Evolutionary conservation across 768 basidiomycete genomes (phyloP).

Genomic region (Chlorophyllum brunneum): DNA sequence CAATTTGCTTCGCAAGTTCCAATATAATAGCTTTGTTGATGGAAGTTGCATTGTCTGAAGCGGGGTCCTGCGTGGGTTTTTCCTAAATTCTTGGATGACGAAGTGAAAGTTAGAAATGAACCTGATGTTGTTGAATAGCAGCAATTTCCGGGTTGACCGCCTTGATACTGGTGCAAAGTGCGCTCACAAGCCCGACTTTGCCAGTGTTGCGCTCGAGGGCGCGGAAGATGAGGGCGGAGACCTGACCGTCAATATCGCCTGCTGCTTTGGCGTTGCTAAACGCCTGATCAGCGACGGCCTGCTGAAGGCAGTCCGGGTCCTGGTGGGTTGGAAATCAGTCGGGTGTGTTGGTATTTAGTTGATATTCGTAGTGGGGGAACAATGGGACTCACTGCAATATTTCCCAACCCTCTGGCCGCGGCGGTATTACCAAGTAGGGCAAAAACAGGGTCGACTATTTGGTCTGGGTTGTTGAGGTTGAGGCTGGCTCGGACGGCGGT

Average conservation of each 20-base stretch:
- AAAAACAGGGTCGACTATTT: conserved; percentile 60
- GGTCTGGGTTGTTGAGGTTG: conserved; percentile 52
- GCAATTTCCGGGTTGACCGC: conserved; percentile 65
- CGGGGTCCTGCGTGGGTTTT: conserved; percentile 46
- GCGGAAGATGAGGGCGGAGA: conserved; percentile 57
- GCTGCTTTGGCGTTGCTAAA: conserved; percentile 71
- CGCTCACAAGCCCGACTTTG: conserved; percentile 41
- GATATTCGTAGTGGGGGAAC: not conserved
- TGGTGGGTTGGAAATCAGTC: conserved; percentile 18
- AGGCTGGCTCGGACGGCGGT: conserved; percentile 46
- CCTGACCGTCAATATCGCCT: conserved; percentile 51
- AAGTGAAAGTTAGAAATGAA: conserved; percentile 11
- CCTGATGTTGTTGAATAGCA: conserved; percentile 60
- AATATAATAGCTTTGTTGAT: conserved; percentile 63
- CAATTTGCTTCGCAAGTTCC: conserved; percentile 61
- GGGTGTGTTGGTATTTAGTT: not conserved
- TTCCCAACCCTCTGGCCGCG: conserved; percentile 50
- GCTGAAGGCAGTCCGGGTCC: conserved; percentile 61
- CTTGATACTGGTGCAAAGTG: conserved; percentile 48
- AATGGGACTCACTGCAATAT: conserved; percentile 43
- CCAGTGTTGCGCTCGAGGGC: conserved; percentile 67
- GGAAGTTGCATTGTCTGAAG: conserved; percentile 50
- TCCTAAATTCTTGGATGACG: not conserved
- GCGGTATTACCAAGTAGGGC: conserved; percentile 63
- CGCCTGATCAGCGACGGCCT: conserved; percentile 63